A percentile compares a stretch with the other conserved stretches of the same genome.
Conservation (phyloP, 805 yeast species). For the Yamadazyma sp. region DNA sequence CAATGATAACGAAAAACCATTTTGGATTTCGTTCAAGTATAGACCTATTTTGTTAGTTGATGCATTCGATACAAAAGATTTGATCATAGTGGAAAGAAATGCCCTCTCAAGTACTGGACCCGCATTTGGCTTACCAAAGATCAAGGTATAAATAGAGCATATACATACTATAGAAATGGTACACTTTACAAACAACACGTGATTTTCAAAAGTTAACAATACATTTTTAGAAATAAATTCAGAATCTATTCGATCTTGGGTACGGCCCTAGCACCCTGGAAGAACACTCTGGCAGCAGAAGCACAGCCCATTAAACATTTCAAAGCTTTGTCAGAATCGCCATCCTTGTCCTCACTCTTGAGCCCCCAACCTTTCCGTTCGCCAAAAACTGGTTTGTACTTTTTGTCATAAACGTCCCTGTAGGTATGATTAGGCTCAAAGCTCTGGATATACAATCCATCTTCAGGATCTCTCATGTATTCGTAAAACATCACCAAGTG, state of each 20-base stretch:
- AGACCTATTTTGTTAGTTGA: conserved; percentile 67
- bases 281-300: conserved; percentile 67
- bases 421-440: conserved; percentile 59
- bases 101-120: conserved; percentile 55
- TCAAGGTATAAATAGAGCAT: conserved; percentile 36
- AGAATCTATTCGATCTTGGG: conserved; percentile 26
- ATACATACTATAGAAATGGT: conserved; percentile 6
- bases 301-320: conserved; percentile 63
- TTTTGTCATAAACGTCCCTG: conserved; percentile 45
- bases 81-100: conserved; percentile 79
- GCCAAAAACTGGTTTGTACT: conserved; percentile 55
- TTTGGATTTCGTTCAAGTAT: conserved; percentile 76
- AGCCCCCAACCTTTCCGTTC: conserved; percentile 51
- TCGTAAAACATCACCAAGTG: conserved; percentile 58
- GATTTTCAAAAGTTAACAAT: conserved; percentile 1
- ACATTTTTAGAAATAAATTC: no score
- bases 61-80: conserved; percentile 51
- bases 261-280: conserved; percentile 62
- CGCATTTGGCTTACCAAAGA: conserved; percentile 64
- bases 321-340: conserved; percentile 35
- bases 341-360: conserved; percentile 51
- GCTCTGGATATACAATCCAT: conserved; percentile 58
- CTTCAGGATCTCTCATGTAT: conserved; percentile 55
- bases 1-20: conserved; percentile 41
- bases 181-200: no score